These are phyloP conservation scores for Phytophthora tentaculata DNA, from an alignment of 352 stramenopile genomes.

Conservation along the genomic window DNA sequence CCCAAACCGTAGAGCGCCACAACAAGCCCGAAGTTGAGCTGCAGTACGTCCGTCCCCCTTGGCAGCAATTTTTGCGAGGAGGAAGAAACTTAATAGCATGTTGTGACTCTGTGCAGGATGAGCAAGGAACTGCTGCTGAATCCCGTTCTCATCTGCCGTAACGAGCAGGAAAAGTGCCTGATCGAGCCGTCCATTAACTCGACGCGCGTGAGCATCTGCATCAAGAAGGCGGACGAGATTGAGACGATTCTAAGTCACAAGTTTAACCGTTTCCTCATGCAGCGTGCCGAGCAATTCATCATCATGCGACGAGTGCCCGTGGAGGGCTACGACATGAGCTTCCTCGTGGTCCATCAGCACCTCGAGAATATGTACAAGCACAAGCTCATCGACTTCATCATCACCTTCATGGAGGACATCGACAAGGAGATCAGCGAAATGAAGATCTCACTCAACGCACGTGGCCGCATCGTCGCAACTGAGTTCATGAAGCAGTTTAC, in stretches of 20 bases:
- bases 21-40: conserved; percentile 97
- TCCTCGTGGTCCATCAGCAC: conserved; percentile 94
- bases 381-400: conserved; percentile 97
- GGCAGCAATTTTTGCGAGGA: not conserved
- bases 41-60: conserved; percentile 56
- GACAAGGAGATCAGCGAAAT: conserved; percentile 98
- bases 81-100: not conserved
- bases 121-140: conserved; percentile 95
- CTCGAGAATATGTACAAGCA: conserved; percentile 97
- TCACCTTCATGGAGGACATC: conserved; percentile 98
- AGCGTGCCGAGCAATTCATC: conserved; percentile 95
- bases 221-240: conserved; percentile 96
- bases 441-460: conserved; percentile 96
- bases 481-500: conserved; percentile 96
- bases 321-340: conserved; percentile 96
- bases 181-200: conserved; percentile 97
- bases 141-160: conserved; percentile 94
- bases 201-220: conserved; percentile 94
- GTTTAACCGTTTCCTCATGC: conserved; percentile 97
- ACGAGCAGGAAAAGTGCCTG: conserved; percentile 93
- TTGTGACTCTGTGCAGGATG: conserved; percentile 43
- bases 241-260: conserved; percentile 95
- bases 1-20: conserved; percentile 95
- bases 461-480: conserved; percentile 92
- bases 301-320: conserved; percentile 94